Evolutionary conservation across 106 monocot species (phyloP), one percentile per base, ranked within the genome.

Genomic region (Platanthera guangdongensis): DNA sequence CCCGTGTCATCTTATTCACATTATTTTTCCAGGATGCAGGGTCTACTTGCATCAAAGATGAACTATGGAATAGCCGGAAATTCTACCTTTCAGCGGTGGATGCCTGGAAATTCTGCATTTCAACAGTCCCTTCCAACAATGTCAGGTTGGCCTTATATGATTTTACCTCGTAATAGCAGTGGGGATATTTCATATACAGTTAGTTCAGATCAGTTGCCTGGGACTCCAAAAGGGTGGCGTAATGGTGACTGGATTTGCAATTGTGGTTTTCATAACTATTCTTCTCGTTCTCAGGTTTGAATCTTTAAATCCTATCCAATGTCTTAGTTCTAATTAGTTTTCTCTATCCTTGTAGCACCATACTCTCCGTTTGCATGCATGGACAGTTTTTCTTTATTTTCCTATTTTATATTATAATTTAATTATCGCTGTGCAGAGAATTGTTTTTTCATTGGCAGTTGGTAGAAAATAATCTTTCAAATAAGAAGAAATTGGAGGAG

Each of bases 241-340:
- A 72, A 72, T 83, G 97, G 97, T 83, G 97, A 97, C 73, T 97
- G 97, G 97, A 80, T 97, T n/a, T 97, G 97, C 75, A 79, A 77
- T 46, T 97, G 97, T 84, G 97, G 97, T 15, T 97, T 91, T 75
- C 97, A 97, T 63, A 97, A 97, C 70, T 97, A 97, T 83, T 93
- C 97, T 55, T 97, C 97, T 9, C 90, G 97, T 73, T 30, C 77
- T 63, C 84, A 97, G 91, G 97, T 97, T 50, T 51, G 19, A 79
- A 73, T 57, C 57, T 68, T 50, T 11, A 53, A 30, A 57, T 16
- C 52, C 63, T 28, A 57, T 60, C 50, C 45, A 9, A 18, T 51
- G 19, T 10, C 5, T 68, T 47, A 47, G 3, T 47, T 32, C 12
- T 69, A n/a, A 0, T 80, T 78, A 5, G 22, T 71, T 60, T 11